phyloP scores from a whole-genome alignment of 2,329 filamentous ascomycete species.

The Penicillium griseofulvum region DNA sequence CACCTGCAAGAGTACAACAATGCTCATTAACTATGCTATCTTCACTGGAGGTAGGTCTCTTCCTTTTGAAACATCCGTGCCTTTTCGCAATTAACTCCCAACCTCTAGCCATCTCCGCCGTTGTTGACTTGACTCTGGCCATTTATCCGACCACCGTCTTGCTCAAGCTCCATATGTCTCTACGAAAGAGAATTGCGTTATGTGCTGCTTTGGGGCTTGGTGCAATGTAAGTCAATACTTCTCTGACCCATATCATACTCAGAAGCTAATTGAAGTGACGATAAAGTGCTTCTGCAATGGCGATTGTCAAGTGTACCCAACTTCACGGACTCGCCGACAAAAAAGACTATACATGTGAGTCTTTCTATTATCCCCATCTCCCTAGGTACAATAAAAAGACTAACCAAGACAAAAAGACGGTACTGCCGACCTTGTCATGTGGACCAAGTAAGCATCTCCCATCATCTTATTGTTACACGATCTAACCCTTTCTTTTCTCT shows the following conservation, averaged over 20 bases:
- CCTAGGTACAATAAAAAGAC: neutral
- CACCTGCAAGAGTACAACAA: conserved; percentile 35
- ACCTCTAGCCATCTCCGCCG: conserved; percentile 27
- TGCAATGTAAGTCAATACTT: conserved; percentile 23
- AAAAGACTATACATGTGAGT: conserved; percentile 33
- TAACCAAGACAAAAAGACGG: conserved; percentile 20
- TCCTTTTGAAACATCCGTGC: neutral
- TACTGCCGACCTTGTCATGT: conserved; percentile 45
- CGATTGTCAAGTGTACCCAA: conserved; percentile 35
- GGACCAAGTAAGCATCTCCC: conserved; percentile 40
- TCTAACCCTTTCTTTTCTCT: neutral
- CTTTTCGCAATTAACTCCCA: neutral
- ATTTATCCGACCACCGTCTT: conserved; percentile 29
- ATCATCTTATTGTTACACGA: neutral
- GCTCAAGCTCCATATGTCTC: conserved; percentile 11
- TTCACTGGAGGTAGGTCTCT: conserved; percentile 39
- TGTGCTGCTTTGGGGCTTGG: conserved; percentile 29
- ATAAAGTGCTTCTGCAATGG: conserved; percentile 31
- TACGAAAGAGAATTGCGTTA: conserved; percentile 11
- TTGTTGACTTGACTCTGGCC: conserved; percentile 35
- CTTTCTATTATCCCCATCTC: neutral
- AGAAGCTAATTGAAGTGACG: neutral
- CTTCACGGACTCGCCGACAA: conserved; percentile 27
- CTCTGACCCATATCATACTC: neutral
- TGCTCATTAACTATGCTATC: conserved; percentile 43